Conservation (phyloP, 2,329 filamentous ascomycete genomes). For the Dactylonectria macrodidyma region DNA sequence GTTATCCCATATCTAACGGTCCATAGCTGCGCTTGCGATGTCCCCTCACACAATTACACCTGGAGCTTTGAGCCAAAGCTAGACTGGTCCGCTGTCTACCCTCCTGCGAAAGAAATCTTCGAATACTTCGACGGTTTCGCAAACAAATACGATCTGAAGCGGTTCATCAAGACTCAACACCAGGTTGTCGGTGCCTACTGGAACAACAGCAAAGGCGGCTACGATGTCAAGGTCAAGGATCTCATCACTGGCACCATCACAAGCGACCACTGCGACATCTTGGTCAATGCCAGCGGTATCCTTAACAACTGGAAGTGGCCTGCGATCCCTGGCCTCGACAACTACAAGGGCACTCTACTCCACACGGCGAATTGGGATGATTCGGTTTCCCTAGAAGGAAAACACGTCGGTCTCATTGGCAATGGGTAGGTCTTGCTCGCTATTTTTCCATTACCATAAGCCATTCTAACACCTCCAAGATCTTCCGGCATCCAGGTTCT, state of each 20-base stretch:
- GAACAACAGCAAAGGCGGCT: conserved; percentile 60
- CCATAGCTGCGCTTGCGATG: conserved; percentile 63
- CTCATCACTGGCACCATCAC: conserved; percentile 9
- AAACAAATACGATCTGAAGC: conserved; percentile 63
- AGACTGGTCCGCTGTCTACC: conserved; percentile 70
- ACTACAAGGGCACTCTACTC: conserved; percentile 64
- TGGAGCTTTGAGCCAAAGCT: conserved; percentile 61
- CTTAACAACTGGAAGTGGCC: conserved; percentile 69
- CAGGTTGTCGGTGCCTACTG: conserved; percentile 60
- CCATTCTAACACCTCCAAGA: conserved; percentile 22
- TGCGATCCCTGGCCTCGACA: conserved; percentile 60
- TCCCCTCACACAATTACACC: conserved; percentile 67
- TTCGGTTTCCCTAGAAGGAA: conserved; percentile 55
- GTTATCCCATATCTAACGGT: background rate
- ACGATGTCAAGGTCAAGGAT: conserved; percentile 59
- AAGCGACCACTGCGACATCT: conserved; percentile 56
- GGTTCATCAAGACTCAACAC: conserved; percentile 60
- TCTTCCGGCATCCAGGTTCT: conserved; percentile 64
- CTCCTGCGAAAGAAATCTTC: conserved; percentile 68
- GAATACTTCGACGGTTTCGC: conserved; percentile 65
- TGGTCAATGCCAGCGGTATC: conserved; percentile 64
- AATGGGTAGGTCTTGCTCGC: conserved; percentile 50
- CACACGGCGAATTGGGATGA: conserved; percentile 69
- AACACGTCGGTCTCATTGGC: conserved; percentile 60
- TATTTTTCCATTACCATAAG: background rate